A percentile compares a stretch with the other conserved stretches of the same genome.
These are phyloP conservation scores for Hypsizygus marmoreus DNA, from an alignment of 768 basidiomycete species.

Conservation along the genomic window DNA sequence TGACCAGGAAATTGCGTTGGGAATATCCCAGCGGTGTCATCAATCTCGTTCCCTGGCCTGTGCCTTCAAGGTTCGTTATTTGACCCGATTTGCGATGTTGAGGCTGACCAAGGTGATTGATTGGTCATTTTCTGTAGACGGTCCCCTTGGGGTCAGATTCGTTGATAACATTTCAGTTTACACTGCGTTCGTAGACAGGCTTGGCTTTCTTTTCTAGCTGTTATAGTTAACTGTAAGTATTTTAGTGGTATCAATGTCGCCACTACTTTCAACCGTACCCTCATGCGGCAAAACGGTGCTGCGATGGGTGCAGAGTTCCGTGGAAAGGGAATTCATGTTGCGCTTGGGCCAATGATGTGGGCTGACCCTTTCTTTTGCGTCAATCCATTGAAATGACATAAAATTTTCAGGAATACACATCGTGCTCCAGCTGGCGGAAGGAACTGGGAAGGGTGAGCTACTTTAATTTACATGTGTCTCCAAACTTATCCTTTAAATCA, in stretches of 20 bases:
- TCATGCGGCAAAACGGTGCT: slow-evolving; percentile 57
- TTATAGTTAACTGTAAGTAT: background rate
- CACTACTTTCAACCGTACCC: slow-evolving; percentile 52
- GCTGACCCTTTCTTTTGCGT: slow-evolving; percentile 15
- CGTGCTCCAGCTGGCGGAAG: slow-evolving; percentile 50
- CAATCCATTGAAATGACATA: background rate
- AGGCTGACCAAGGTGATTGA: no score
- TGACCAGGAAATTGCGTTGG: slow-evolving; percentile 47
- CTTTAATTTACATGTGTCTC: background rate
- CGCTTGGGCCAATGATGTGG: slow-evolving; percentile 52
- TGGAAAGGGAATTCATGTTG: slow-evolving; percentile 61
- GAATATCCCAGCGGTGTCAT: slow-evolving; percentile 48
- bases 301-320: slow-evolving; percentile 63
- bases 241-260: slow-evolving; percentile 52
- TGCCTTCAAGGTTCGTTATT: slow-evolving; percentile 45
- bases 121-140: slow-evolving; percentile 34
- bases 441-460: slow-evolving; percentile 53
- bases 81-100: background rate
- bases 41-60: slow-evolving; percentile 50
- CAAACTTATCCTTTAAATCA: slow-evolving; percentile 11
- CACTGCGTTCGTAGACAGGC: slow-evolving; percentile 40
- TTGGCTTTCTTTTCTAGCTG: background rate
- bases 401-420: slow-evolving; percentile 39
- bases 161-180: slow-evolving; percentile 51
- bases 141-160: slow-evolving; percentile 51